Evolutionary conservation across 1,139 yeast genomes (phyloP), one percentile per base, ranked within the genome.

Genomic region (Yamadazyma friedrichii): DNA sequence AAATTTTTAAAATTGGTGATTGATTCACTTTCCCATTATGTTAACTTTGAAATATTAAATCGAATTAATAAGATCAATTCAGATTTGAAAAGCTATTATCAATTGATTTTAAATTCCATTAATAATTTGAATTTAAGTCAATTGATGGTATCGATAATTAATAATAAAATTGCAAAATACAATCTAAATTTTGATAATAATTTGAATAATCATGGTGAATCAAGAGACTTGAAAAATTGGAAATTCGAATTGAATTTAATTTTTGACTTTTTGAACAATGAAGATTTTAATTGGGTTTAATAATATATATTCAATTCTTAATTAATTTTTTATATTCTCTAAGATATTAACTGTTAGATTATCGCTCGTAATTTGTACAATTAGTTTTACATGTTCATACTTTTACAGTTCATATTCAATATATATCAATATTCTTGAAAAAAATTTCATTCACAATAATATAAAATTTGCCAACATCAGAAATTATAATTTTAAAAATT

Each of bases 81-180:
- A 43, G 76, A 71, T 41, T 60, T 72, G 39, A 63, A 69, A 9
- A 64, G 60, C 26, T 57, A 68, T 12, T 68, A 52, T 47, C 70
- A 66, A 44, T 53, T 64, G 36, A 53, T 71, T 42, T 62, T 57
- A 46, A 55, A 61, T 34, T 65, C 59, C 42, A 52, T 66, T 45
- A 67, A 59, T 45, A 51, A 64, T 42, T 54, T 51, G 33, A 48
- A 56, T 25, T 47, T 55, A 45, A 72, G 73, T 8, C 26, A 34
- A 12, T 13, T 24, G 8, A 34, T 17, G 27, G 16, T 34, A 6
- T 26, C 36, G 11, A n/a, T n/a, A 3, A 12, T 34, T 15, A 34
- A 34, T 26, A 30, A 34, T n/a, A 34, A 34, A 15, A 12, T 34
- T 12, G n/a, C 15, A 16, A 34, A 34, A n/a, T 34, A 9, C 15